phyloP scores from a whole-genome alignment of 805 yeast genomes.

The Cyberlindnera mississippiensis region DNA sequence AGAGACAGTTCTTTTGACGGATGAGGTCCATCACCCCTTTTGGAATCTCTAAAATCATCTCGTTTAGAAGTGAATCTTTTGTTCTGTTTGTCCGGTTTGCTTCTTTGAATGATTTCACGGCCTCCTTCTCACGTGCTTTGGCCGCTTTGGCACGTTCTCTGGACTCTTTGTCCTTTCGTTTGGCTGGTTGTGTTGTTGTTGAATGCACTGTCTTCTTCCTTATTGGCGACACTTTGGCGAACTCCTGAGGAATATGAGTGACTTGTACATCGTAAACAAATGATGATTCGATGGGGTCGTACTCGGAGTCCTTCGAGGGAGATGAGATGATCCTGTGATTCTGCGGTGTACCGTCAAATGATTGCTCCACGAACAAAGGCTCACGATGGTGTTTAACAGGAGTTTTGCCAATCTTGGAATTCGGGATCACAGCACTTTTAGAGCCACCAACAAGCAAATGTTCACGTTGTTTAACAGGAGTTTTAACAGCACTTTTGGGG shows the following conservation, averaged over 20 bases:
- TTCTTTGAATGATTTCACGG: constrained; percentile 23
- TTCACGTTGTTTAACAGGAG: neutral
- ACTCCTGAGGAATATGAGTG: neutral
- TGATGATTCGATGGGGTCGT: constrained; percentile 3
- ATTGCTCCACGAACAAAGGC: constrained; percentile 5
- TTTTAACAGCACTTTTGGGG: constrained; percentile 4
- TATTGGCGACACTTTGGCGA: too few species aligned
- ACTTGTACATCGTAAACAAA: constrained; percentile 6
- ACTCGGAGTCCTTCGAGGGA: neutral
- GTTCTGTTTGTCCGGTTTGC: constrained; percentile 38
- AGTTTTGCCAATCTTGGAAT: constrained; percentile 5
- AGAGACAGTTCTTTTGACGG: constrained; percentile 24
- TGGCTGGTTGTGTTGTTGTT: neutral
- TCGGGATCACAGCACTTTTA: too few species aligned
- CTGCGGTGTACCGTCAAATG: neutral
- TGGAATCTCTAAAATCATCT: constrained; percentile 47
- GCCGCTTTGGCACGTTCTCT: constrained; percentile 1
- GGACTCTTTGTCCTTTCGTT: neutral
- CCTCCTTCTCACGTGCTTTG: constrained; percentile 11
- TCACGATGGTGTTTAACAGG: neutral
- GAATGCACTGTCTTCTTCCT: too few species aligned
- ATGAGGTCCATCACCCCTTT: constrained; percentile 27
- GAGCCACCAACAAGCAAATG: constrained; percentile 7
- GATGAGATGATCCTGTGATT: constrained; percentile 11
- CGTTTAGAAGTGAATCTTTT: constrained; percentile 47